Evolutionary conservation across 352 stramenopile species (phyloP).

Genomic region (Phytophthora meadii): DNA sequence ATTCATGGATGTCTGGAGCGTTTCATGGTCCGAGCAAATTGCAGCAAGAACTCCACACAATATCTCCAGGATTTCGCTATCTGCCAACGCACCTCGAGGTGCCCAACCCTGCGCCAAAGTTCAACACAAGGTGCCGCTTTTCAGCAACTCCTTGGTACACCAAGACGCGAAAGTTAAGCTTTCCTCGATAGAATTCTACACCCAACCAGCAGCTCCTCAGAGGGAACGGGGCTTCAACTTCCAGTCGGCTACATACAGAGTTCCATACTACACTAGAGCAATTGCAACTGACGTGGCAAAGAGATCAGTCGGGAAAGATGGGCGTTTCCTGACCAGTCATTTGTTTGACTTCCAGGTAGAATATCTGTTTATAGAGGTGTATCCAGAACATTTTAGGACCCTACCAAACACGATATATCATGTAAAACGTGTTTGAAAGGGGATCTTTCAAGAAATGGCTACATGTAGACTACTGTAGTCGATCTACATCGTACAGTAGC

Average conservation of each 20-base stretch:
- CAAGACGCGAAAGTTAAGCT: conserved; percentile 7
- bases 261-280: conserved; percentile 1
- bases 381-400: background rate
- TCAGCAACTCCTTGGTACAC: conserved; percentile 33
- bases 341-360: background rate
- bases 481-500: conserved; percentile 33
- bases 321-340: conserved; percentile 20
- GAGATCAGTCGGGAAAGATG: background rate
- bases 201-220: conserved; percentile 31
- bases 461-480: background rate
- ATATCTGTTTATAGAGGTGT: background rate
- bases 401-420: background rate
- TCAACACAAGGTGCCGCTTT: conserved; percentile 34
- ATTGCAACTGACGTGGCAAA: conserved; percentile 7
- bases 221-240: conserved; percentile 28
- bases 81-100: conserved; percentile 42
- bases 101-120: conserved; percentile 7
- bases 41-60: conserved; percentile 82
- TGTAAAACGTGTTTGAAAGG: conserved; percentile 21
- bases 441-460: conserved; percentile 19
- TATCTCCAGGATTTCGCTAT: conserved; percentile 60
- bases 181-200: conserved; percentile 31
- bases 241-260: conserved; percentile 13
- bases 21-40: conserved; percentile 84
- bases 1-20: conserved; percentile 56